phyloP scores from a whole-genome alignment of 202 grass and related monocot genomes.

The Zizania palustris region DNA sequence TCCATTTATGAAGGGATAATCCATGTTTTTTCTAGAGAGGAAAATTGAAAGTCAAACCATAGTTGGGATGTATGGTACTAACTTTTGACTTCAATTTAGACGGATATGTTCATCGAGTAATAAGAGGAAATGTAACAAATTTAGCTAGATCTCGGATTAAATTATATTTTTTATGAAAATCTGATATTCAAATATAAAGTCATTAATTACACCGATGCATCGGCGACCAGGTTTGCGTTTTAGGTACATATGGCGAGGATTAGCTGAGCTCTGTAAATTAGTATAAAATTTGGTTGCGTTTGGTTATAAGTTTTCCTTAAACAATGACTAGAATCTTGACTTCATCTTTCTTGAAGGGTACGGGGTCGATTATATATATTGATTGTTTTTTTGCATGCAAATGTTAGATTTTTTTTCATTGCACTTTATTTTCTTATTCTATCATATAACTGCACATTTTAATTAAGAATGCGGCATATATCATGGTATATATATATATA shows the following conservation, averaged over 20 bases:
- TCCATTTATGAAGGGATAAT: not conserved
- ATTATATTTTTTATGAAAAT: not conserved
- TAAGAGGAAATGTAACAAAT: not conserved
- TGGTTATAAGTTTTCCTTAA: slow-evolving; percentile 10
- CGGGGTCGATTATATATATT: not conserved
- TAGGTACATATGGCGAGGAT: too few relatives aligned
- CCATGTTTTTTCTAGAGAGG: not conserved
- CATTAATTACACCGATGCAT: too few relatives aligned
- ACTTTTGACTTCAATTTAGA: not conserved
- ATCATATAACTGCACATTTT: not conserved
- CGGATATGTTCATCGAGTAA: not conserved
- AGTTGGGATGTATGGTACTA: not conserved
- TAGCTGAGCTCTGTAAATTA: not conserved
- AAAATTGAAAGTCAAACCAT: not conserved
- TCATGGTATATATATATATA: too few relatives aligned
- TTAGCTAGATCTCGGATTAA: not conserved
- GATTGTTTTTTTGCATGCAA: not conserved
- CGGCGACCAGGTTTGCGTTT: too few relatives aligned
- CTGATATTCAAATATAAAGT: too few relatives aligned
- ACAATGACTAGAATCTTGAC: slow-evolving; percentile 1
- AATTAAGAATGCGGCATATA: too few relatives aligned
- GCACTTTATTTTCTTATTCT: not conserved
- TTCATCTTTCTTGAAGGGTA: not conserved
- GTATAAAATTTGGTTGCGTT: not conserved
- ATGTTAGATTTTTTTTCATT: not conserved